Base-by-base conservation (phyloP, 2,329 filamentous ascomycete species). In the Hortaea werneckii region DNA sequence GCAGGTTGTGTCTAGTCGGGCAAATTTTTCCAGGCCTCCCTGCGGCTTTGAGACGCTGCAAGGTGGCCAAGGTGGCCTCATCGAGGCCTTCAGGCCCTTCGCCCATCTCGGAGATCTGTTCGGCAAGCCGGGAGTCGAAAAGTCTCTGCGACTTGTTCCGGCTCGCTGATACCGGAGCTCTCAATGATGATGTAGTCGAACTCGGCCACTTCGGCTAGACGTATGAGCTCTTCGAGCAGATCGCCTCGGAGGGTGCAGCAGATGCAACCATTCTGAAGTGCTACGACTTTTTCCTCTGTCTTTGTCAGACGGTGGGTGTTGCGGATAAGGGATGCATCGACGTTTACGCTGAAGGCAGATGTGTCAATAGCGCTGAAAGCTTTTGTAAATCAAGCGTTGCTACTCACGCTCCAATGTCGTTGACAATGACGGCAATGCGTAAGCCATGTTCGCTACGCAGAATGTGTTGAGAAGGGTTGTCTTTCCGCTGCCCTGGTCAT, bases 181-280 rank as follows among this genome's bases (percentile, higher is more conserved):
- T 86, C 82, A 37, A 85, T 82, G 35, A 85, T 69, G 27, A 86
- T 77, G 59, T 87, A 86, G 59, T 87, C 80, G 34, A 86, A 81
- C 42, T 74, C 68, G 12, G 78, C 73, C 1, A 78, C 70, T 56
- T 80, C 75, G 0, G 81, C 74, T 1, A 87, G 68, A 1, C 73
- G 73, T 0, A 82, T 81, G 0, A 87, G 73, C 58, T 87, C 83
- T 48, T 83, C 77, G 0, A 87, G 72, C 1, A 87, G 65, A 46
- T 87, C 83, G 1, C 82, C 82, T 3, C 83, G 78, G 0, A 87
- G 69, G 0, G 82, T 87, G 55, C 83, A 87, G 68, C 83, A 87
- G 55, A 87, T 87, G 53, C 83, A 87, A 7, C 83, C 81, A 48
- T 63, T 63, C 37, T 62, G 59, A 10, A 63, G 49, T 2, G 55